Base-by-base conservation (phyloP, 208 protist species). In the Crithidia sp. region DNA sequence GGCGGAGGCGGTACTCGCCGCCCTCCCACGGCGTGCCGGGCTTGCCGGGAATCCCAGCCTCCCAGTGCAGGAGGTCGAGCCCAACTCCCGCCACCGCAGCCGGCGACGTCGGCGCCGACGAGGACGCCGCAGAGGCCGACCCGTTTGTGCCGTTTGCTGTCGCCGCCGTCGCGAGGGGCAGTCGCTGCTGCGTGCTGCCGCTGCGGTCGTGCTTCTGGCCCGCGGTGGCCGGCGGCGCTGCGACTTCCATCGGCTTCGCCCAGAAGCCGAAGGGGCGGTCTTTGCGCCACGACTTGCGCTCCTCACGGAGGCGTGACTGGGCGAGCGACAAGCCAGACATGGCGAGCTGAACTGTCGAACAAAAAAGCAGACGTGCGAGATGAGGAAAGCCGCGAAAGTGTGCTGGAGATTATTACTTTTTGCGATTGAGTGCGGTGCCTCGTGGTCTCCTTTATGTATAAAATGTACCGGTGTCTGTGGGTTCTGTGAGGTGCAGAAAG, bases 21-120 rank as follows among this genome's bases (percentile, higher is more conserved):
- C 98, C 97, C 74, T 99, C 98, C 96, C 98, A 99, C 77, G 98
- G 87, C 64, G 95, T 97, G 57, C 86, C 96, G 14, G 85, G 50
- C 72, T 98, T 99, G 39, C 98, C 98, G 9, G 98, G 98, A 67
- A 99, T 99, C 14, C 97, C 97, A 57, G 97, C 98, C 70, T 99
- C 95, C 99, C 99, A 99, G 49, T 93, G 75, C 50, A 99, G 87
- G 9, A 99, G 60, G 82, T 99, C 92, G 44, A 97, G 66, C 53
- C 88, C 83, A 7, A 36, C 71, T 5, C 49, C 54, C 2, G 64
- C 59, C 1, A 55, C 53, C 5, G 67, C 52, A 9, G 74, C 37
- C n/a, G 76, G 37, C 5, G 71, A 60, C 2, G 54, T 61, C 17
- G 82, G 57, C 39, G 70, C 50, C 9, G 80, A 56, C 1, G 77